Percentiles rank a stretch among this genome's conserved stretches.
These are phyloP conservation scores for Fusarium duplospermum DNA, from an alignment of 2,329 filamentous ascomycete species.

Conservation along the genomic window DNA sequence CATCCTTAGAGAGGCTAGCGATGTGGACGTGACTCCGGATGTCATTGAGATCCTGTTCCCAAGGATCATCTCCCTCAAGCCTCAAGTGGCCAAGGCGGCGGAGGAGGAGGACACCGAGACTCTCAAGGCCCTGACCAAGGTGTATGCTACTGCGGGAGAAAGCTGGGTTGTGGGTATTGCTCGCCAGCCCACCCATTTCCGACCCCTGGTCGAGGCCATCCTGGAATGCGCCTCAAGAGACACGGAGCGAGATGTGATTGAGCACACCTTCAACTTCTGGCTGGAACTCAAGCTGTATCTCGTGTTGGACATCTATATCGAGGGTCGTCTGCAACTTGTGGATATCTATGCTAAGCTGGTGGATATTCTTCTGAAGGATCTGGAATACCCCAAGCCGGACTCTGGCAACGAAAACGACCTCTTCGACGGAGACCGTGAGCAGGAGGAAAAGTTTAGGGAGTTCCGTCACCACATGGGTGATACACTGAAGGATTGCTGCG, in stretches of 20 bases:
- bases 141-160: slow-evolving; percentile 93
- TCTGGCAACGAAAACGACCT: slow-evolving; percentile 80
- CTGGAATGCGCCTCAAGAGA: slow-evolving; percentile 93
- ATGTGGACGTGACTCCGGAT: slow-evolving; percentile 89
- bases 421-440: slow-evolving; percentile 94
- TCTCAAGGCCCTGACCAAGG: slow-evolving; percentile 87
- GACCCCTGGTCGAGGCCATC: slow-evolving; percentile 86
- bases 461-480: slow-evolving; percentile 98
- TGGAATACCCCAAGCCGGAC: slow-evolving; percentile 86
- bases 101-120: slow-evolving; percentile 86
- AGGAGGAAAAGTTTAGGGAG: slow-evolving; percentile 96
- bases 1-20: slow-evolving; percentile 90
- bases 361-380: slow-evolving; percentile 90
- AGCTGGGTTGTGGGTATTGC: slow-evolving; percentile 95
- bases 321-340: slow-evolving; percentile 79
- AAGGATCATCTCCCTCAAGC: slow-evolving; percentile 78
- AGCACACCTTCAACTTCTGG: slow-evolving; percentile 97
- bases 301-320: slow-evolving; percentile 87
- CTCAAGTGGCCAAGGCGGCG: slow-evolving; percentile 80
- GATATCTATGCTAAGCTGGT: slow-evolving; percentile 91
- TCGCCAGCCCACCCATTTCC: slow-evolving; percentile 83
- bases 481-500: slow-evolving; percentile 95
- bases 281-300: slow-evolving; percentile 98
- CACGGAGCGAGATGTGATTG: slow-evolving; percentile 89
- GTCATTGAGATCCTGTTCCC: slow-evolving; percentile 88